phyloP scores from a whole-genome alignment of 371 early-diverging fungal species.

The Mucor irregularis region DNA sequence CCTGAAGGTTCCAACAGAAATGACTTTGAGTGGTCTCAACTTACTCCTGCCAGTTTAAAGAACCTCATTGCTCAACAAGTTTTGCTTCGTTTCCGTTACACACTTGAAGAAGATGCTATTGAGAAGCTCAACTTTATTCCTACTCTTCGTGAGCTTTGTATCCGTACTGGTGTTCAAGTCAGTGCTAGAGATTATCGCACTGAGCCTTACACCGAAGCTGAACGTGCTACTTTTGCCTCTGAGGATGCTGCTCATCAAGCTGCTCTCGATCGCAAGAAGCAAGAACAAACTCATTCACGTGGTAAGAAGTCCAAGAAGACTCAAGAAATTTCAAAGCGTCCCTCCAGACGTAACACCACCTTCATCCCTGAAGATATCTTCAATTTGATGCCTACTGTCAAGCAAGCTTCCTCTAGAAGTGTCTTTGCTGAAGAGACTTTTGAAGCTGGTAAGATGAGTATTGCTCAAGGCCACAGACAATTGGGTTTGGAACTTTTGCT shows the following conservation, averaged over 20 bases:
- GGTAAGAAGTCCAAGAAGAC: conserved; percentile 42
- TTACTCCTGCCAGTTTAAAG: conserved; percentile 66
- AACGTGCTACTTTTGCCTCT: conserved; percentile 38
- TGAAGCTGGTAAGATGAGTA: conserved; percentile 82
- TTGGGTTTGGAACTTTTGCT: conserved; percentile 80
- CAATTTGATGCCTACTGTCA: conserved; percentile 81
- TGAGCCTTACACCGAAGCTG: conserved; percentile 47
- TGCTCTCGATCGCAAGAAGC: conserved; percentile 35
- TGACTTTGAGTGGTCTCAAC: conserved; percentile 46
- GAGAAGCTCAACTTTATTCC: conserved; percentile 59
- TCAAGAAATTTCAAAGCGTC: neutral
- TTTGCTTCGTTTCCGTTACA: conserved; percentile 75
- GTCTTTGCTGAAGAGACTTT: conserved; percentile 87
- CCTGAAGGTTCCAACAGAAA: conserved; percentile 31
- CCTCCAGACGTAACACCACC: conserved; percentile 39
- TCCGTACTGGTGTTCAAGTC: conserved; percentile 85
- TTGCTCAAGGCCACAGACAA: conserved; percentile 80
- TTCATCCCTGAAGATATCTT: conserved; percentile 79
- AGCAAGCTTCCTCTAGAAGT: conserved; percentile 69
- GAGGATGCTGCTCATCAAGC: conserved; percentile 36
- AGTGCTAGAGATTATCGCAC: conserved; percentile 74
- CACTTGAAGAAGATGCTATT: conserved; percentile 56
- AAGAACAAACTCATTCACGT: conserved; percentile 29
- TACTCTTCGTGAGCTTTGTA: conserved; percentile 81
- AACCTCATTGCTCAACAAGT: conserved; percentile 62